Conservation (phyloP, 805 yeast genomes). For the Candida maris region DNA sequence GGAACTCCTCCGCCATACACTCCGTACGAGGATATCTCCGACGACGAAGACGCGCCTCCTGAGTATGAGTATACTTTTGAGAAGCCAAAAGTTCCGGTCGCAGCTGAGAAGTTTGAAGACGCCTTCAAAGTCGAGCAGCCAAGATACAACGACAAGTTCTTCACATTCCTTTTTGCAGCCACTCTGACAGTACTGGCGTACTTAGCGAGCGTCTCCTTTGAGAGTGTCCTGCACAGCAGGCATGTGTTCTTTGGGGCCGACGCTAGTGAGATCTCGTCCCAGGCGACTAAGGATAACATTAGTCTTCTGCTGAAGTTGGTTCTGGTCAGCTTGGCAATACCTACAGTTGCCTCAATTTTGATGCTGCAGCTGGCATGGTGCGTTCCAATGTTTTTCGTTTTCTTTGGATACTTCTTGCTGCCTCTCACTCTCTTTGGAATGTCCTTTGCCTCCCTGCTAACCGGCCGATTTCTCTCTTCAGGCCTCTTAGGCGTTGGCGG, state of each 20-base stretch:
- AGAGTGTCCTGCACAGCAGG: conserved; percentile 10
- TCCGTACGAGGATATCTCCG: conserved; percentile 13
- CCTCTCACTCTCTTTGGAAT: conserved; percentile 27
- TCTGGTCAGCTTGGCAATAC: conserved; percentile 14
- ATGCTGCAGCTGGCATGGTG: conserved; percentile 23
- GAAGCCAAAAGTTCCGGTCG: conserved; percentile 28
- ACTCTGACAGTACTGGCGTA: conserved; percentile 15
- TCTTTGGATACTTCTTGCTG: conserved; percentile 25
- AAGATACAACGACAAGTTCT: conserved; percentile 67
- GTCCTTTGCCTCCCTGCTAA: conserved; percentile 16
- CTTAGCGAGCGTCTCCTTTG: conserved; percentile 11
- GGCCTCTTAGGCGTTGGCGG: conserved; percentile 19
- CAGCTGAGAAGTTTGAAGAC: conserved; percentile 51
- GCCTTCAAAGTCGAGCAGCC: conserved; percentile 64
- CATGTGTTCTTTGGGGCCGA: conserved; percentile 1
- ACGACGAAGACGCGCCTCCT: conserved; percentile 22
- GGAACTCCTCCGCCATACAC: conserved; percentile 15
- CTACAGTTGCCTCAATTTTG: conserved; percentile 20
- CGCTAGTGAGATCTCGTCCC: conserved; percentile 1
- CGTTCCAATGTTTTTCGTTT: conserved; percentile 28
- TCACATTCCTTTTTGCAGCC: conserved; percentile 47
- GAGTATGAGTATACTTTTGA: conserved; percentile 30
- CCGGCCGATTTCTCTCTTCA: conserved; percentile 19
- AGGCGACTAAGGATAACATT: conserved; percentile 7
- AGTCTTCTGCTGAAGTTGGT: conserved; percentile 8